These are phyloP conservation scores for Prorocentrum cordatum DNA, from an alignment of 169 alveolate species.

Conservation along the genomic window DNA sequence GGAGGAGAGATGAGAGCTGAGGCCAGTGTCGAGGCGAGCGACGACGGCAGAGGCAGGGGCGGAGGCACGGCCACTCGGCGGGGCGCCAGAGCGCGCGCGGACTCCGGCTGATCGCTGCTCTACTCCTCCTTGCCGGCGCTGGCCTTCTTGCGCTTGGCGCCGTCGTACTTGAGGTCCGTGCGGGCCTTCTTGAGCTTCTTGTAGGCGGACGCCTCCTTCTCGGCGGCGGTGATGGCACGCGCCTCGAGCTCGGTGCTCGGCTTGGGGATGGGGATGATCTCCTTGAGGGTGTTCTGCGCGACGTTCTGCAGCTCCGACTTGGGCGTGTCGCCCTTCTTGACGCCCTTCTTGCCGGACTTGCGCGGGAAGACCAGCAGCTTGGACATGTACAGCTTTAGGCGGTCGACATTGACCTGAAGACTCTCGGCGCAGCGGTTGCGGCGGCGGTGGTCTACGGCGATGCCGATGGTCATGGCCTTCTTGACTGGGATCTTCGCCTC, in stretches of 20 bases:
- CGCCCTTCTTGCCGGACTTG: constrained; percentile 79
- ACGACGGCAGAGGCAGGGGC: too few relatives aligned
- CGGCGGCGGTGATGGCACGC: constrained; percentile 76
- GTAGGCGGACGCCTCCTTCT: constrained; percentile 74
- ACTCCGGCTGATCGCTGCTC: too few relatives aligned
- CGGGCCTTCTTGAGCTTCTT: constrained; percentile 75
- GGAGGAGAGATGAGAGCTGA: too few relatives aligned
- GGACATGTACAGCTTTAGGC: constrained; percentile 91
- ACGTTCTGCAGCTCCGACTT: constrained; percentile 72
- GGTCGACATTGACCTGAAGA: constrained; percentile 87
- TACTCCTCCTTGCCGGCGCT: too few relatives aligned
- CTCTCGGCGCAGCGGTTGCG: constrained; percentile 90
- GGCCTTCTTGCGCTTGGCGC: constrained; percentile 67
- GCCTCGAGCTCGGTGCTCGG: constrained; percentile 24
- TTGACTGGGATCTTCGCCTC: constrained; percentile 77
- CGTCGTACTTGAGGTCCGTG: constrained; percentile 69
- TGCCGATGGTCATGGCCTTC: constrained; percentile 96
- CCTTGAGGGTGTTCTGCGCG: constrained; percentile 52
- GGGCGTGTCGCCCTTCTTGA: constrained; percentile 89
- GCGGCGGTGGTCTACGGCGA: constrained; percentile 97
- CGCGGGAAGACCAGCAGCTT: constrained; percentile 93
- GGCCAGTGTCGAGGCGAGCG: too few relatives aligned
- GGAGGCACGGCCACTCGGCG: too few relatives aligned
- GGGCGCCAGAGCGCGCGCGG: too few relatives aligned
- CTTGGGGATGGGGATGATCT: constrained; percentile 67